A percentile compares a stretch with the other conserved stretches of the same genome.
These are phyloP conservation scores for Grigorovia jiainica DNA, from an alignment of 805 yeast genomes.

Conservation along the genomic window DNA sequence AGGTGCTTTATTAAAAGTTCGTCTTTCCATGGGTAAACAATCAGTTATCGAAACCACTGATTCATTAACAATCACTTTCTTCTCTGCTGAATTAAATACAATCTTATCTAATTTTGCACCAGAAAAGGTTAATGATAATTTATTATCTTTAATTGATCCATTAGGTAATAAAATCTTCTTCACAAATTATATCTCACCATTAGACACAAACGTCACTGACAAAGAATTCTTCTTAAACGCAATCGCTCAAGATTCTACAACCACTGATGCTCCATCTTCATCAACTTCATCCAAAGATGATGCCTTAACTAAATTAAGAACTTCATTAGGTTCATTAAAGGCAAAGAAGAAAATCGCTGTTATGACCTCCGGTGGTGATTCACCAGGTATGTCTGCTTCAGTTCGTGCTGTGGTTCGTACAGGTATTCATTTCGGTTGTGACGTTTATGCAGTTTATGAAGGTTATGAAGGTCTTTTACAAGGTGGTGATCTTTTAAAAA, in stretches of 20 bases:
- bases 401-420: slow-evolving; percentile 94
- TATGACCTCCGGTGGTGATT: slow-evolving; percentile 98
- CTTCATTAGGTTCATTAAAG: slow-evolving; percentile 11
- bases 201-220: slow-evolving; percentile 21
- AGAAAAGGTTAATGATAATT: slow-evolving; percentile 18
- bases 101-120: slow-evolving; percentile 18
- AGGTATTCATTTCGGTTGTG: slow-evolving; percentile 80
- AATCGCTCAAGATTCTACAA: slow-evolving; percentile 7
- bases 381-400: slow-evolving; percentile 97
- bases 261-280: slow-evolving; percentile 9
- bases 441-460: slow-evolving; percentile 83
- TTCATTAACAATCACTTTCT: slow-evolving; percentile 31
- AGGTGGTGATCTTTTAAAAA: slow-evolving; percentile 71
- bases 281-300: slow-evolving; percentile 9
- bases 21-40: slow-evolving; percentile 32
- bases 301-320: slow-evolving; percentile 13
- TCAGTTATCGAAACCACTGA: slow-evolving; percentile 8
- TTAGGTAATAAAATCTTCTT: slow-evolving; percentile 52
- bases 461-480: slow-evolving; percentile 89
- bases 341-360: slow-evolving; percentile 56
- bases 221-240: slow-evolving; percentile 17
- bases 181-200: slow-evolving; percentile 37
- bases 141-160: slow-evolving; percentile 43
- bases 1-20: slow-evolving; percentile 40
- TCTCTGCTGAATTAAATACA: slow-evolving; percentile 31